These are phyloP conservation scores for Mrakia blollopis DNA, from an alignment of 768 basidiomycete genomes.

Conservation along the genomic window DNA sequence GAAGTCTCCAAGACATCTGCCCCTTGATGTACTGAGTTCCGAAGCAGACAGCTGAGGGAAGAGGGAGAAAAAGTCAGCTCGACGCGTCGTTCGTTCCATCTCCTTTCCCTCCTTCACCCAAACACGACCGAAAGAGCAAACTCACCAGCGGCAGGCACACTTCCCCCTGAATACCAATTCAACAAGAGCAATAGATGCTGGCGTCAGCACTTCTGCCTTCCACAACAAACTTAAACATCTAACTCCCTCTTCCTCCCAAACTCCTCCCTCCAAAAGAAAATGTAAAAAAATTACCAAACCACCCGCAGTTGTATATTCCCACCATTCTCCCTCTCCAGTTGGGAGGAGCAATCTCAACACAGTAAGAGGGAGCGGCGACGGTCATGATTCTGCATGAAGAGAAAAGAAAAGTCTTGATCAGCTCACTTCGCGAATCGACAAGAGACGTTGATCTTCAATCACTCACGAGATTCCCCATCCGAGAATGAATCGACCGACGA, in stretches of 20 bases:
- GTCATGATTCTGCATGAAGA: not conserved
- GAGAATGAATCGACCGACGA: slow-evolving; percentile 50
- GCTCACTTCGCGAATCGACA: not conserved
- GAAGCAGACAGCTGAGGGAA: not conserved
- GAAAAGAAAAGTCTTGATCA: not conserved
- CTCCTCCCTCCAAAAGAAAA: no score
- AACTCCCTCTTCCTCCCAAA: no score
- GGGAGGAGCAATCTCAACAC: slow-evolving; percentile 58
- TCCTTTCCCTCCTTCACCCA: no score
- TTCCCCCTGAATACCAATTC: not conserved
- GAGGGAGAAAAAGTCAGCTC: not conserved
- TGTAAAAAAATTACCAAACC: no score
- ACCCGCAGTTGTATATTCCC: not conserved
- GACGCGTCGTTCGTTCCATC: not conserved
- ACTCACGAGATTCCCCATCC: slow-evolving; percentile 8
- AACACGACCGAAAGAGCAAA: no score
- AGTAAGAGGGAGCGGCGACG: slow-evolving; percentile 47
- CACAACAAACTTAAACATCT: no score
- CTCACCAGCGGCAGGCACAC: no score
- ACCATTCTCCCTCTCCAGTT: slow-evolving; percentile 40
- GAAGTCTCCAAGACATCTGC: slow-evolving; percentile 51
- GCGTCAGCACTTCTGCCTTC: no score
- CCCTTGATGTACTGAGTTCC: slow-evolving; percentile 18
- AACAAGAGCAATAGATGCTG: no score
- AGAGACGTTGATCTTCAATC: no score